Percentiles rank a stretch among this genome's conserved stretches.
These are phyloP conservation scores for Ambrosia artemisiifolia DNA, from an alignment of 129 eudicot species.

Conservation along the genomic window DNA sequence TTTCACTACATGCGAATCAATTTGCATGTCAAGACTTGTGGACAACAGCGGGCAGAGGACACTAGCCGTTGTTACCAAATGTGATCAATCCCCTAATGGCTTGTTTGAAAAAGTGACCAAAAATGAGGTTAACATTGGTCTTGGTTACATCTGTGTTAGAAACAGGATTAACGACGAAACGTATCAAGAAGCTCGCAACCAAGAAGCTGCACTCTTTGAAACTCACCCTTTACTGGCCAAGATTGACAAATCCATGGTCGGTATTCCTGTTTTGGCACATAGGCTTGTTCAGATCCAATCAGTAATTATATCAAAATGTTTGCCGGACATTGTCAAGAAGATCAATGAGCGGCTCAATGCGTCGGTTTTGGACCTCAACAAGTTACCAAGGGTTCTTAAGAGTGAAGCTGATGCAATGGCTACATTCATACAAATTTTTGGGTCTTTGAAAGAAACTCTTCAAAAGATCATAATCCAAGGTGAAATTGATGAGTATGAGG, in stretches of 20 bases:
- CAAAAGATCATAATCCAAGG: slow-evolving; percentile 27
- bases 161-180: slow-evolving; percentile 28
- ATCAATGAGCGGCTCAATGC: slow-evolving; percentile 26
- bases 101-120: slow-evolving; percentile 31
- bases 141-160: slow-evolving; percentile 23
- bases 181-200: slow-evolving; percentile 13
- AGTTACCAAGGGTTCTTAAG: slow-evolving; percentile 21
- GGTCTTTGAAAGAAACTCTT: slow-evolving; percentile 31
- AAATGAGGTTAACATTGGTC: slow-evolving; percentile 38
- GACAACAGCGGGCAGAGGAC: slow-evolving; percentile 32
- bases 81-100: slow-evolving; percentile 26
- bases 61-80: slow-evolving; percentile 33
- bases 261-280: slow-evolving; percentile 17
- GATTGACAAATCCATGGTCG: slow-evolving; percentile 22
- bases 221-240: slow-evolving; percentile 24
- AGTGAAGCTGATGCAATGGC: slow-evolving; percentile 32
- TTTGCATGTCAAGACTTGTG: slow-evolving; percentile 30
- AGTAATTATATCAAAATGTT: slow-evolving; percentile 22
- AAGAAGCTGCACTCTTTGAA: slow-evolving; percentile 18
- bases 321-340: slow-evolving; percentile 23
- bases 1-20: slow-evolving; percentile 31
- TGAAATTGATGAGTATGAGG: neutral
- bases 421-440: slow-evolving; percentile 29
- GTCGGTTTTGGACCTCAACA: slow-evolving; percentile 26
- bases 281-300: slow-evolving; percentile 18